phyloP scores from a whole-genome alignment of 345 rosid genomes.

The Zanthoxylum bungeanum region DNA sequence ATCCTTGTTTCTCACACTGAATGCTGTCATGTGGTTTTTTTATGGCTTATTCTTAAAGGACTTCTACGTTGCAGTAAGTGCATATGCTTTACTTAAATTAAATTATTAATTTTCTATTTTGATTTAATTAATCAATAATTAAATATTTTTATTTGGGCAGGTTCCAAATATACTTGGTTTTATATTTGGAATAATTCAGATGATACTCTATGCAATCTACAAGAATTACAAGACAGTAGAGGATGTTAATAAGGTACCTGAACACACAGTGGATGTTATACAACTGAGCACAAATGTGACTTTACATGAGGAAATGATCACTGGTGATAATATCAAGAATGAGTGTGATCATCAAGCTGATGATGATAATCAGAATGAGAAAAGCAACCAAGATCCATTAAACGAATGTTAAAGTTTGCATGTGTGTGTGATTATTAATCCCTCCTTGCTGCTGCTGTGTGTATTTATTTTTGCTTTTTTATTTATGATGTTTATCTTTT shows the following conservation, averaged over 20 bases:
- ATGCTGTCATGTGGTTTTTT: slow-evolving; percentile 32
- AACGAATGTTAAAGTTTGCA: neutral
- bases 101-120: too few species aligned
- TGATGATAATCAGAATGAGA: neutral
- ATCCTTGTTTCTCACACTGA: slow-evolving; percentile 30
- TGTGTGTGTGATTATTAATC: neutral
- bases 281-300: neutral
- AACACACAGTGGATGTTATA: neutral
- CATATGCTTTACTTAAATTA: too few species aligned
- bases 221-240: neutral
- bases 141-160: slow-evolving; percentile 11
- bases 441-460: neutral
- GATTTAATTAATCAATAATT: neutral
- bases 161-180: slow-evolving; percentile 30
- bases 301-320: too few species aligned
- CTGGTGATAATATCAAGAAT: neutral
- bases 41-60: slow-evolving; percentile 32
- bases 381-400: neutral
- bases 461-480: neutral
- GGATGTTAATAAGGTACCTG: neutral
- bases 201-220: slow-evolving; percentile 23
- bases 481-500: neutral
- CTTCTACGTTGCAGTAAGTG: slow-evolving; percentile 35
- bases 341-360: neutral
- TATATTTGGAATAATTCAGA: slow-evolving; percentile 27